phyloP scores from a whole-genome alignment of 768 basidiomycete genomes.

The Leccinum rimulosum region DNA sequence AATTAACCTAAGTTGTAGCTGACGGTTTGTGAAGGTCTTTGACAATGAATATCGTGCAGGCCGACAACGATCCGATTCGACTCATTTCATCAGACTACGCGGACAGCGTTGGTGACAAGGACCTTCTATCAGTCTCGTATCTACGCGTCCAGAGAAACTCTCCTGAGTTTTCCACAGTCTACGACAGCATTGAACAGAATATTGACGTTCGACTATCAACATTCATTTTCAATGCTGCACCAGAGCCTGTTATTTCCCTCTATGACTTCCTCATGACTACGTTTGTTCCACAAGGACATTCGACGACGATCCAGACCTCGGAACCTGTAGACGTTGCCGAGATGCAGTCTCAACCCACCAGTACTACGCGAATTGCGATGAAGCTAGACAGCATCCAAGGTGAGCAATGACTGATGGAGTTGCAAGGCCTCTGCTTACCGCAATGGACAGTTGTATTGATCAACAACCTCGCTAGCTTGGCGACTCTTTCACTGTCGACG shows the following conservation, averaged over 20 bases:
- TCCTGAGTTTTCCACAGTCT: slow-evolving; percentile 76
- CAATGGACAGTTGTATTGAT: slow-evolving; percentile 63
- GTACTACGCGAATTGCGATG: slow-evolving; percentile 77
- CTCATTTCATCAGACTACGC: slow-evolving; percentile 62
- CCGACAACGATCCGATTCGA: slow-evolving; percentile 48
- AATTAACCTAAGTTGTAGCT: not conserved
- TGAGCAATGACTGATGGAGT: slow-evolving; percentile 31
- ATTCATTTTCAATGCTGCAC: slow-evolving; percentile 82
- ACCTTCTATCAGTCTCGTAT: slow-evolving; percentile 80
- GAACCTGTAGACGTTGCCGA: slow-evolving; percentile 7
- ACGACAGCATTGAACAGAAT: slow-evolving; percentile 85
- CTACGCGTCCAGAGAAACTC: slow-evolving; percentile 76
- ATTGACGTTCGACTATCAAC: slow-evolving; percentile 89
- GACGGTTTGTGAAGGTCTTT: slow-evolving; percentile 52
- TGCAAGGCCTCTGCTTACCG: slow-evolving; percentile 10
- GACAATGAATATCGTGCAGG: slow-evolving; percentile 69
- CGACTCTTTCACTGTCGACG: slow-evolving; percentile 86
- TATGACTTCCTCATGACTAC: slow-evolving; percentile 99
- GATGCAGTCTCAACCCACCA: slow-evolving; percentile 22
- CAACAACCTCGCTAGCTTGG: slow-evolving; percentile 66
- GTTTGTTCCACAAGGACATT: slow-evolving; percentile 58
- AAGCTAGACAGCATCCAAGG: slow-evolving; percentile 84
- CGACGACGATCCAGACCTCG: slow-evolving; percentile 5
- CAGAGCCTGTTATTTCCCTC: slow-evolving; percentile 84
- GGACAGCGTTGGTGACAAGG: slow-evolving; percentile 43